Evolutionary conservation across 2,329 filamentous ascomycete genomes (phyloP).

Genomic region (Pestalotiopsis sp.): DNA sequence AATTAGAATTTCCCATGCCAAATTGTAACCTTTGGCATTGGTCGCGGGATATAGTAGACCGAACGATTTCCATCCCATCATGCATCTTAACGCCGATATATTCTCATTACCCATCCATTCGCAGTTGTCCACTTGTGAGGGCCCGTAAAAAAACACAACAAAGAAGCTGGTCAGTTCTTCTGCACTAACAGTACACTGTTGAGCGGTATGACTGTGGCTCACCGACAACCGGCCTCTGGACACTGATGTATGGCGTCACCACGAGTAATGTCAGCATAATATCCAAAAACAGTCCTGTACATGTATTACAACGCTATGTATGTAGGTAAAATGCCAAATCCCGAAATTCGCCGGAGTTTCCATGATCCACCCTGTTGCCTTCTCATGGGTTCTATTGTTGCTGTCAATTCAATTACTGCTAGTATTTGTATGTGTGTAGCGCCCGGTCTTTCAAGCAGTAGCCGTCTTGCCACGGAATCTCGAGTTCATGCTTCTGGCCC

Average conservation of each 20-base stretch:
- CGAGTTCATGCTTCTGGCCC: slow-evolving; percentile 65
- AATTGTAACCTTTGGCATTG: neutral
- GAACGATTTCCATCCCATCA: neutral
- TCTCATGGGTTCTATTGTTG: neutral
- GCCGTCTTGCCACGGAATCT: slow-evolving; percentile 49
- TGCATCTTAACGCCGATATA: neutral
- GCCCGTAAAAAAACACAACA: neutral
- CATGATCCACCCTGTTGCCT: neutral
- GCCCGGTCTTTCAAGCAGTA: slow-evolving; percentile 5
- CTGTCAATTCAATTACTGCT: neutral
- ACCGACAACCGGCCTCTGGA: neutral
- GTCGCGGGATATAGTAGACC: neutral
- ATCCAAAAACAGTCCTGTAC: neutral
- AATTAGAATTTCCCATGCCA: neutral
- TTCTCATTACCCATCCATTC: neutral
- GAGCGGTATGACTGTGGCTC: neutral
- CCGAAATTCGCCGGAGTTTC: neutral
- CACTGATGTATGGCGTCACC: neutral
- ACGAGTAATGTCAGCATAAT: neutral
- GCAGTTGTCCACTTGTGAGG: neutral
- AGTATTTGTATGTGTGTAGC: neutral
- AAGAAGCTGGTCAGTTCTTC: neutral
- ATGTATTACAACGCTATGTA: neutral
- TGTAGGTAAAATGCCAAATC: neutral
- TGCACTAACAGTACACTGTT: neutral